Evolutionary conservation across 257 asterid genomes (phyloP).

Genomic region (Nemophila menziesii): DNA sequence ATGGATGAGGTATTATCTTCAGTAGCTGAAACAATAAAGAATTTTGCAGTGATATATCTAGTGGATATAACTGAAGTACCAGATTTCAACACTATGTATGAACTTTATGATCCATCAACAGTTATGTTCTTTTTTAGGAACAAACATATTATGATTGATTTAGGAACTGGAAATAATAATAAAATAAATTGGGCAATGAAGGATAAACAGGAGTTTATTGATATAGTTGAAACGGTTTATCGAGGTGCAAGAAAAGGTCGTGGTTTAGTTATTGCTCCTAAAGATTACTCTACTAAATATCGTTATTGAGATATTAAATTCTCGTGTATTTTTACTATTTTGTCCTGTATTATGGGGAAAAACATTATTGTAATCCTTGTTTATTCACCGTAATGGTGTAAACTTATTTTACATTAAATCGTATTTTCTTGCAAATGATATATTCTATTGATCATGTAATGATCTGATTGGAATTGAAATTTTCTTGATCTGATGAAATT

Average conservation of each 20-base stretch:
- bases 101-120: conserved; percentile 86
- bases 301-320: too few species aligned
- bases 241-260: conserved; percentile 98
- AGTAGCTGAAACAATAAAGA: conserved; percentile 79
- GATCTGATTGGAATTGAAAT: too few species aligned
- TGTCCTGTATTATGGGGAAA: too few species aligned
- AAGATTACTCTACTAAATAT: conserved; percentile 95
- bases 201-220: conserved; percentile 95
- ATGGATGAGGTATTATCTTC: conserved; percentile 86
- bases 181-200: conserved; percentile 96
- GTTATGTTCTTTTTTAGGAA: conserved; percentile 92
- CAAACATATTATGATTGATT: conserved; percentile 97
- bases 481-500: too few species aligned
- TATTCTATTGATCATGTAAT: too few species aligned
- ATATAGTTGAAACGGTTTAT: conserved; percentile 85
- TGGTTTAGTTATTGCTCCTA: conserved; percentile 95
- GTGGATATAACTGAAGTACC: conserved; percentile 88
- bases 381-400: too few species aligned
- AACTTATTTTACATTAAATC: too few species aligned
- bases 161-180: conserved; percentile 94
- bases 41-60: conserved; percentile 74
- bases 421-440: too few species aligned
- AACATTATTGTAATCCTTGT: too few species aligned
- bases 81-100: conserved; percentile 94
- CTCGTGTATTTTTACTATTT: too few species aligned